Evolutionary conservation across 192 early-diverging fungal genomes (phyloP), one percentile per base, ranked within the genome.

Genomic region (Mortierella claussenii): DNA sequence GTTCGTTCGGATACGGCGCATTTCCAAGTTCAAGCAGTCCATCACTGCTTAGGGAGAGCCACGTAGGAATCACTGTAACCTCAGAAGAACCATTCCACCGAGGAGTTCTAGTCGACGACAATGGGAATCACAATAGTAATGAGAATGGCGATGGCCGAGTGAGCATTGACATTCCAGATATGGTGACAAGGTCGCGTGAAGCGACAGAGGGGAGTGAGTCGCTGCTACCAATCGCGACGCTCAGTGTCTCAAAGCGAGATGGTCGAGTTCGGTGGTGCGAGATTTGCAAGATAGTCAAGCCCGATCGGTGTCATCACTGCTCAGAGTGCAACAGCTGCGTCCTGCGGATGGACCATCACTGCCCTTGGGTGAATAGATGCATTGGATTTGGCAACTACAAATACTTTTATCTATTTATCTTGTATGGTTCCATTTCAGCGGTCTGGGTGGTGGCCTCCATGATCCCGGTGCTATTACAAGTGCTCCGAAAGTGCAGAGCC

Each of bases 301-400:
- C 85, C 0, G 85, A 87, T 60, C 65, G 85, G 21, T 70, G 81
- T 36, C 85, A 87, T 53, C 85, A 87, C 60, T 87, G 85, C 50
- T 71, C 80, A 28, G 81, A 80, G 34, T 87, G 85, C 66, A 76
- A 79, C 30, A 36, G 45, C 9, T 87, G 85, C 50, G 83, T 87
- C 5, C 57, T 87, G n/a, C 71, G 79, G 55, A 87, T 87, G 85
- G 85, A 87, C 60, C 85, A 87, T 28, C 70, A 74, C 30, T 65
- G 59, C 45, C 44, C 51, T 50, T 83, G 84, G 85, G 80, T 87
- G 6, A 87, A 87, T 55, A 83, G 85, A 3, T 87, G 83, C 36
- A 76, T 87, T 27, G 85, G 85, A 18, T 73, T 68, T 52, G 60
- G 65, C 36, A 87, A 76, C 64, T 81, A 86, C 56, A 86, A 86